Evolutionary conservation across 164 flowering plant genomes (phyloP).

Genomic region (Liquidambar formosana): DNA sequence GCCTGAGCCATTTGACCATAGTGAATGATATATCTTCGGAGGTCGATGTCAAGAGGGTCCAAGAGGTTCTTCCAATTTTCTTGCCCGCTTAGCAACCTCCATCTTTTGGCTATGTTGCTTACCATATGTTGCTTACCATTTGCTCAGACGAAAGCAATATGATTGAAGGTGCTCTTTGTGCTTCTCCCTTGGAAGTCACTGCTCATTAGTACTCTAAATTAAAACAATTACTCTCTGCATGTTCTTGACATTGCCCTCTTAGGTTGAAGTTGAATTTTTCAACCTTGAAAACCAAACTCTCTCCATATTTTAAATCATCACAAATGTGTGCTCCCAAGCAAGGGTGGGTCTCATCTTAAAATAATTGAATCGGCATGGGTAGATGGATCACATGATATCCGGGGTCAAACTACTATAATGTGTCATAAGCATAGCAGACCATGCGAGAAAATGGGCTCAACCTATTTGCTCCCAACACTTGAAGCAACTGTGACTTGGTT

Average conservation of each 20-base stretch:
- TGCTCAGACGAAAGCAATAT: not conserved
- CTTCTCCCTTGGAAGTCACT: not conserved
- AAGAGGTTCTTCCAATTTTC: constrained; percentile 51
- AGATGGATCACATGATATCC: too few species aligned
- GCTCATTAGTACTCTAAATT: not conserved
- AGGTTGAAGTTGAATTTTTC: too few species aligned
- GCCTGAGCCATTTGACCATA: constrained; percentile 50
- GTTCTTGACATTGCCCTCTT: not conserved
- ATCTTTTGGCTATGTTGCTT: constrained; percentile 27
- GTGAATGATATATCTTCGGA: constrained; percentile 49
- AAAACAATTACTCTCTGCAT: not conserved
- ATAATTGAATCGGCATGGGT: too few species aligned
- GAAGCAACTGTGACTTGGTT: too few species aligned
- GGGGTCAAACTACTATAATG: too few species aligned
- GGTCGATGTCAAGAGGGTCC: constrained; percentile 59
- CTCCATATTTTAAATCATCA: not conserved
- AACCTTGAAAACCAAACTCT: not conserved
- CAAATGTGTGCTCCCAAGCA: too few species aligned
- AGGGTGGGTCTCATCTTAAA: too few species aligned
- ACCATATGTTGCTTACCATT: not conserved
- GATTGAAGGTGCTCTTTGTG: too few species aligned
- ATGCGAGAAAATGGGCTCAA: too few species aligned
- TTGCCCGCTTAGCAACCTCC: constrained; percentile 54
- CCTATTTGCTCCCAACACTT: too few species aligned
- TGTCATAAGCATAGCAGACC: too few species aligned